Evolutionary conservation across 2,329 filamentous ascomycete genomes (phyloP).

Genomic region (Blastomyces gilchristii): DNA sequence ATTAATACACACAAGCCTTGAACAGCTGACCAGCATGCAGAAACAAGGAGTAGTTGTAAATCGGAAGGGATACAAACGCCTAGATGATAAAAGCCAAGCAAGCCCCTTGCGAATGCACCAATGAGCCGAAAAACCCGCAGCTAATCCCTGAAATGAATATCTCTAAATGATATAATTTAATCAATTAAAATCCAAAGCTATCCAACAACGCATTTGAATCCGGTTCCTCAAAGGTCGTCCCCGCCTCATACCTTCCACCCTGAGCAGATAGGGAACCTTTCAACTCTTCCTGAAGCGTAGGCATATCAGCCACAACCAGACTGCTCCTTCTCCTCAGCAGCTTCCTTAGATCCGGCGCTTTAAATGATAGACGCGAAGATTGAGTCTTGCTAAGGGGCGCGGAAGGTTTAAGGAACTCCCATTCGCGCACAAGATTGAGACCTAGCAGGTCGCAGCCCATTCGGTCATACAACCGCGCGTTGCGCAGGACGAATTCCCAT

Average conservation of each 20-base stretch:
- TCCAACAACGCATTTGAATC: conserved; percentile 79
- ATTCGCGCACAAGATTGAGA: conserved; percentile 55
- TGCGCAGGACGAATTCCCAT: conserved; percentile 83
- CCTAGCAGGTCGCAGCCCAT: conserved; percentile 92
- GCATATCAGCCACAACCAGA: conserved; percentile 64
- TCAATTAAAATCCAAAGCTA: conserved; percentile 72
- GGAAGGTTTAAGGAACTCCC: conserved; percentile 39
- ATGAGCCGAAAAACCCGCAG: background rate
- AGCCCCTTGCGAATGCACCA: background rate
- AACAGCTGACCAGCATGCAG: background rate
- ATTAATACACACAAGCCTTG: background rate
- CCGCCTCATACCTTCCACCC: conserved; percentile 46
- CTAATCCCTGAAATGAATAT: background rate
- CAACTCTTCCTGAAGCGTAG: conserved; percentile 29
- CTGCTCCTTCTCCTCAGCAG: conserved; percentile 62
- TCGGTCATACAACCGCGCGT: conserved; percentile 69
- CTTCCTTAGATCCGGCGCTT: conserved; percentile 51
- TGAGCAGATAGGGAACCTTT: conserved; percentile 24
- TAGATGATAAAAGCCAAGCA: background rate
- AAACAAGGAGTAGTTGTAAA: background rate
- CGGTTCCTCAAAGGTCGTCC: conserved; percentile 84
- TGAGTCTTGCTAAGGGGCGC: conserved; percentile 32
- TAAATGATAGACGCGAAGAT: conserved; percentile 17
- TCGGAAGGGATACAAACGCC: background rate
- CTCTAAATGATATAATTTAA: background rate